These are phyloP conservation scores for Lasiodiplodia theobromae DNA, from an alignment of 2,329 filamentous ascomycete species.

Conservation along the genomic window DNA sequence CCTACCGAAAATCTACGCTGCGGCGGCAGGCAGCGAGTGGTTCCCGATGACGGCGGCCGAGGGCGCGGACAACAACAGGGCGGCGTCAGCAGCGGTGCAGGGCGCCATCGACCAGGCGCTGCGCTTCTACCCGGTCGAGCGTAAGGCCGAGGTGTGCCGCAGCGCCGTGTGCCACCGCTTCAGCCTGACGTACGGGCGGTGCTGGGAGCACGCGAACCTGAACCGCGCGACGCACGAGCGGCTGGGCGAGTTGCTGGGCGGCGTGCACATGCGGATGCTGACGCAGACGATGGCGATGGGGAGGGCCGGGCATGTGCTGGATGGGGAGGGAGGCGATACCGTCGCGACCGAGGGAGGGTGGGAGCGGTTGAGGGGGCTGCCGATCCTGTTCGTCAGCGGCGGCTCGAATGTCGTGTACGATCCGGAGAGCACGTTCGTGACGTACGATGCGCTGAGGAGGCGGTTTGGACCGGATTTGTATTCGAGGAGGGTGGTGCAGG, in stretches of 20 bases:
- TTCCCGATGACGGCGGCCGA: not conserved
- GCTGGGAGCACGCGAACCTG: conserved; percentile 70
- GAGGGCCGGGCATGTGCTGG: not conserved
- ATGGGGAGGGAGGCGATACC: conserved; percentile 20
- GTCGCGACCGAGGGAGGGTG: conserved; percentile 31
- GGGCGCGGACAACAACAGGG: no score
- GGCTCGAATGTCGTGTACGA: conserved; percentile 61
- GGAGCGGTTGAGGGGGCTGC: conserved; percentile 31
- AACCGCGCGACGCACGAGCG: conserved; percentile 71
- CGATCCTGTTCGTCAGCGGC: conserved; percentile 33
- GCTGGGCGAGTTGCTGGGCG: conserved; percentile 68
- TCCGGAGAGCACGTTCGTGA: conserved; percentile 60
- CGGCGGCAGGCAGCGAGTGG: not conserved
- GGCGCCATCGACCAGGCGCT: conserved; percentile 52
- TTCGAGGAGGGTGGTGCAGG: conserved; percentile 60
- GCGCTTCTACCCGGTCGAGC: conserved; percentile 63
- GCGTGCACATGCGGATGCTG: conserved; percentile 66
- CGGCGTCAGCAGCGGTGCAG: not conserved
- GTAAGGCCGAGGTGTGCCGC: conserved; percentile 64
- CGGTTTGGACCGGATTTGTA: conserved; percentile 60
- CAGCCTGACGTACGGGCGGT: conserved; percentile 65
- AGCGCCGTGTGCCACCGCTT: conserved; percentile 68
- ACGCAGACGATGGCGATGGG: conserved; percentile 66
- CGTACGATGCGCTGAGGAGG: conserved; percentile 61
- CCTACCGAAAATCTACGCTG: conserved; percentile 24